Base-by-base conservation (phyloP, 352 stramenopile genomes). In the Aphanomyces stellatus region DNA sequence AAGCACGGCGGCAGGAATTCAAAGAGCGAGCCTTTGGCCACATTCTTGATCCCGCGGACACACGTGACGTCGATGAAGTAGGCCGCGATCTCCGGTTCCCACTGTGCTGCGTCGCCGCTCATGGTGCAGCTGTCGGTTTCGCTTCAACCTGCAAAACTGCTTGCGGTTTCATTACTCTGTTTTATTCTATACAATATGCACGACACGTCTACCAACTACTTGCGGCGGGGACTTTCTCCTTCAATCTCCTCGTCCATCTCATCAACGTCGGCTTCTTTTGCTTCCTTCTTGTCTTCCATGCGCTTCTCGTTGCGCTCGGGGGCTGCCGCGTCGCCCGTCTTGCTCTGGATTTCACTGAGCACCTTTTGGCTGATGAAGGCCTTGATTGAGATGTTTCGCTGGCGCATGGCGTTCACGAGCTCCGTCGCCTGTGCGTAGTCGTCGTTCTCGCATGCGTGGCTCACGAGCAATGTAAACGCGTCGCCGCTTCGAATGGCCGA, bases 401-500 rank as follows among this genome's bases (percentile, higher is more conserved):
- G 62, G 25, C 80, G 80, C 88, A 97, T 97, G 33, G 85, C 75
- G 43, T 96, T 74, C 56, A 98, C 71, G 7, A 81, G 70, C 55
- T 89, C 78, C 6, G 85, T 72, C 40, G 79, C 80, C 51, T 94
- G 80, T n/a, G 76, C 65, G 22, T 82, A 72, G 33, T 97, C 76
- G 1, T 78, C 74, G 28, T 80, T 78, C 24, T 74, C 65, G 68
- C 87, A 88, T 46, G 95, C 87, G 6, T 80, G 78, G 51, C 97
- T 86, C 1, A 92, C 71, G 2, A 98, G 74, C 69, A 97, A 76
- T 5, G 87, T 88, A 59, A 91, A 97, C 17, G 80, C 85, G 69
- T 98, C 94, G 19, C 94, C 93, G 6, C 89, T 67, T 4, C 92
- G 85, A 35, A 98, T 89, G 7, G 87, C 88, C 28, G 86, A 75